Base-by-base conservation (phyloP, 2,329 filamentous ascomycete genomes). In the Hypoxylon sp. region DNA sequence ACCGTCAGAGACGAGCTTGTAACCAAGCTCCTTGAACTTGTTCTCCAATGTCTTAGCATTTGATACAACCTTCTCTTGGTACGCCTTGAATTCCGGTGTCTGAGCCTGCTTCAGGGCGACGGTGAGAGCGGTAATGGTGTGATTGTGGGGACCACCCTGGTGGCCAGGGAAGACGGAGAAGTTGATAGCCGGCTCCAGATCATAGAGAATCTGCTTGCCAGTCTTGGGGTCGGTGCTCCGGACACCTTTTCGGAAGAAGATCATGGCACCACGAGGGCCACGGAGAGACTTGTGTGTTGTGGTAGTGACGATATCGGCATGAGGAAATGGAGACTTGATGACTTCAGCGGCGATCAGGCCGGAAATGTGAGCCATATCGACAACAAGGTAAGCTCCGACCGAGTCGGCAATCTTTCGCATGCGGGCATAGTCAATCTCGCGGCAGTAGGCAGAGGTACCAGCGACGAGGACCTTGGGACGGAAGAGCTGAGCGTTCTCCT, bases 271-370 rank as follows among this genome's bases (percentile, higher is more conserved):
- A 79, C 96, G 93, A 64, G 96, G 96, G 64, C 96, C 96, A 81
- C 96, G 93, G 73, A 99, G 91, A 59, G 94, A 97, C 88, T 99
- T 99, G 89, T 99, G 96, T 48, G 96, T 99, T 68, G 96, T 99
- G 69, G 96, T 99, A 69, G 96, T 99, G 74, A 99, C 96, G 61
- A 99, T 91, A 78, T 99, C 96, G 71, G 96, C 95, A 80, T 97
- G 85, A 69, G 89, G 85, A 84, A 99, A 99, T 45, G 96, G 96
- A 50, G 93, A 94, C 68, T 94, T 93, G 77, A 98, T 96, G 73
- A 97, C 96, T 74, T 90, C 92, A 65, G 93, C 93, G 52, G 96
- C 93, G 70, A 99, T 92, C 50, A 99, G 89, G 76, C 96, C 96
- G 50, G 95, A 98, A 79, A 99, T 98, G 82, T 99, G 96, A 61